These are phyloP conservation scores for Juncus effusus DNA, from an alignment of 176 grass and related monocot species.

Conservation along the genomic window DNA sequence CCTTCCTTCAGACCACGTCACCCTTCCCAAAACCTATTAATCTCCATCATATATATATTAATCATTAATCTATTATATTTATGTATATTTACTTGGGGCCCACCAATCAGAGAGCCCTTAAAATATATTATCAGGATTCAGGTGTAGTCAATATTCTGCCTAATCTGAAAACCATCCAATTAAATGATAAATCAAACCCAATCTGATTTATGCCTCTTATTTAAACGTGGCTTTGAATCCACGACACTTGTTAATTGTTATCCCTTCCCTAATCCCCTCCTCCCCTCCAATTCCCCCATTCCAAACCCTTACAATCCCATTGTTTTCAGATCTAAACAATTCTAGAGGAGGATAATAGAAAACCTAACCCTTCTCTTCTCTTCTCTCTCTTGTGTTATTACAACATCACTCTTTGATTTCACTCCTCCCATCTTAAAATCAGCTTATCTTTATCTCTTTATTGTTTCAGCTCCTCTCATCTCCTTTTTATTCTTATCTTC, in stretches of 20 bases:
- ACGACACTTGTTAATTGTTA: constrained; percentile 20
- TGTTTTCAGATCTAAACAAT: background rate
- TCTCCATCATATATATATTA: no score
- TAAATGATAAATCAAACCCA: background rate
- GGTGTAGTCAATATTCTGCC: background rate
- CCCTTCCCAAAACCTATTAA: background rate
- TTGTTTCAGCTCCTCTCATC: constrained; percentile 27
- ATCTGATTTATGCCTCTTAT: background rate
- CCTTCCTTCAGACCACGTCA: background rate
- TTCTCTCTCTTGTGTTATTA: constrained; percentile 23
- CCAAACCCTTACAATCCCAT: no score
- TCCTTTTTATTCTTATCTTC: constrained; percentile 21
- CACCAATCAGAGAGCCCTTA: no score
- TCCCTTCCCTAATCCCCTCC: no score
- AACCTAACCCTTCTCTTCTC: constrained; percentile 16
- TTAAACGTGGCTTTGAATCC: constrained; percentile 17
- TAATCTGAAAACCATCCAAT: background rate
- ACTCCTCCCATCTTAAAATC: constrained; percentile 23
- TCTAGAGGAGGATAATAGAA: constrained; percentile 7
- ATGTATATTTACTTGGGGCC: no score
- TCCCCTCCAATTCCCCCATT: no score
- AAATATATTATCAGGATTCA: no score
- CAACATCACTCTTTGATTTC: constrained; percentile 18
- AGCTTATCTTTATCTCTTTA: constrained; percentile 30
- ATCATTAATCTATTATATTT: no score